Conservation (phyloP, 106 monocot species). For the Acanthochlamys bracteata region DNA sequence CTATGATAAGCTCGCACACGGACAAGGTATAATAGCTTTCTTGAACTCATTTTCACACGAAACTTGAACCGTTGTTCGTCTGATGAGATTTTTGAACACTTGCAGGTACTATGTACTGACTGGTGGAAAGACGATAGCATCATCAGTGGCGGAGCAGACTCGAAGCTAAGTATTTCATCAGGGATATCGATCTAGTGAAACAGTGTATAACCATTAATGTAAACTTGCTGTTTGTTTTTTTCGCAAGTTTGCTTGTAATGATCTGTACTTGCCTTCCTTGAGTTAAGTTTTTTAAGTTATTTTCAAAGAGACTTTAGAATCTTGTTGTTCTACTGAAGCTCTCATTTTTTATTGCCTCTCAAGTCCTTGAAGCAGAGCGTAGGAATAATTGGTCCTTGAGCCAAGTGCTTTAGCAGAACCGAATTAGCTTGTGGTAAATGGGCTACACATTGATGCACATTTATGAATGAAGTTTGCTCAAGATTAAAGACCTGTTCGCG, state of each 20-base stretch:
- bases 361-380: no score
- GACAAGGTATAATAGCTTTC: conserved; percentile 51
- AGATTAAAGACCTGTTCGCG: no score
- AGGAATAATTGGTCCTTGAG: no score
- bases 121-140: conserved; percentile 95
- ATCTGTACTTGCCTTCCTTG: no score
- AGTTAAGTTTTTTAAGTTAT: no score
- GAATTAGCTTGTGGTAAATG: no score
- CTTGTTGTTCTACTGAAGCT: no score
- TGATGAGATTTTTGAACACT: conserved; percentile 4
- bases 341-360: no score
- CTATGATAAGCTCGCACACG: conserved; percentile 55
- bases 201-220: neutral
- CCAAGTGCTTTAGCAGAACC: no score
- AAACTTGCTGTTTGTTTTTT: neutral
- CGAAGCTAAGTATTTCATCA: conserved; percentile 65
- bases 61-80: neutral
- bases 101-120: conserved; percentile 72
- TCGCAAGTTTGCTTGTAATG: neutral
- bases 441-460: no score
- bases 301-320: no score
- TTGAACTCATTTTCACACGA: neutral
- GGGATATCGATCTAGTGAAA: conserved; percentile 45
- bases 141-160: conserved; percentile 85
- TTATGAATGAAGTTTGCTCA: no score